Conservation (phyloP, 2,329 filamentous ascomycete genomes). For the Calonectria pauciramosa region DNA sequence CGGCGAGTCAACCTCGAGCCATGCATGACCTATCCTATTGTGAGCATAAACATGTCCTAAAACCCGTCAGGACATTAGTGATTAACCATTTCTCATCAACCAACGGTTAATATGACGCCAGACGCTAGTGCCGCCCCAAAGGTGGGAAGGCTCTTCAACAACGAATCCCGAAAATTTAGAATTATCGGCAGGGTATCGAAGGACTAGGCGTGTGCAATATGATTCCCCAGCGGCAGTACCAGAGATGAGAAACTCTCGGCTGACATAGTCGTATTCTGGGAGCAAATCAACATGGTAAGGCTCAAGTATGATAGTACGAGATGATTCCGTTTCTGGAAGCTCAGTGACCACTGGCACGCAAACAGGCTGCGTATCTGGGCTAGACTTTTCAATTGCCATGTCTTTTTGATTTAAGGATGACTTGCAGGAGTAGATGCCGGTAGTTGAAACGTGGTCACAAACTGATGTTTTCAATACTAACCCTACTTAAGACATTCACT, state of each 20-base stretch:
- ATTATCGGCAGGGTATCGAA: conserved; percentile 27
- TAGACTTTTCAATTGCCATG: not conserved
- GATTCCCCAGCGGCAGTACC: conserved; percentile 29
- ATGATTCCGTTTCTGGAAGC: conserved; percentile 25
- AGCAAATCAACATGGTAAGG: conserved; percentile 36
- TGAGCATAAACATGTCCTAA: no score
- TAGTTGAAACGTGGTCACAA: no score
- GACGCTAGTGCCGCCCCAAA: conserved; percentile 38
- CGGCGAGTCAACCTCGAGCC: conserved; percentile 37
- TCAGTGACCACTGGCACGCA: conserved; percentile 2
- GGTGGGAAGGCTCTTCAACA: conserved; percentile 32
- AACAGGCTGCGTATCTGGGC: not conserved
- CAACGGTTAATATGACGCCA: conserved; percentile 36
- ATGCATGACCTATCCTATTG: conserved; percentile 31
- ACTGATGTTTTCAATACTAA: no score
- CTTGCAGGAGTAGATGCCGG: no score
- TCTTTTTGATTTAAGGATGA: no score
- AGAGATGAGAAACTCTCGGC: conserved; percentile 33
- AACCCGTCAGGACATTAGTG: no score
- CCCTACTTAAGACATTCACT: no score
- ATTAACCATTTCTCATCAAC: conserved; percentile 36
- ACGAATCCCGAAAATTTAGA: conserved; percentile 29
- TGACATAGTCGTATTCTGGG: conserved; percentile 32
- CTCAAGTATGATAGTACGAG: conserved; percentile 27
- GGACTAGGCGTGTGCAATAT: conserved; percentile 33